Percentiles rank a stretch among this genome's conserved stretches.
Evolutionary conservation across 805 yeast genomes (phyloP).

Genomic region (Spathaspora girioi): DNA sequence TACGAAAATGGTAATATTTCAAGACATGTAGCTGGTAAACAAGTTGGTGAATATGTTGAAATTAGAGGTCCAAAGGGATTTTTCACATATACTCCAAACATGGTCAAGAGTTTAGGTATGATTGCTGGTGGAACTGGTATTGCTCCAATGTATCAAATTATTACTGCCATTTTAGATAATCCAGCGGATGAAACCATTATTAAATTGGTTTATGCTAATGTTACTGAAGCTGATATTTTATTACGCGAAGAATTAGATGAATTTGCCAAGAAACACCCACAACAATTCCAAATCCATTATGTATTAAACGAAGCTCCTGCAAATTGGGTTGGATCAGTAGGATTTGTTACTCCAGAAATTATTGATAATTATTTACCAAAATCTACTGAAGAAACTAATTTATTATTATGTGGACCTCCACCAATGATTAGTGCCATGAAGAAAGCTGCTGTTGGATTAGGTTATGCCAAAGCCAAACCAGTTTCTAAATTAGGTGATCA

Average conservation of each 20-base stretch:
- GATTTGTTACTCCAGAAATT: slow-evolving; percentile 76
- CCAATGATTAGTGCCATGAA: slow-evolving; percentile 85
- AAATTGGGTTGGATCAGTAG: slow-evolving; percentile 73
- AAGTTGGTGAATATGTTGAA: slow-evolving; percentile 73
- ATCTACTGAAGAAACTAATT: slow-evolving; percentile 56
- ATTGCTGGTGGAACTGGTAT: slow-evolving; percentile 97
- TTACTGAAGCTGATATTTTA: slow-evolving; percentile 73
- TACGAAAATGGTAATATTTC: slow-evolving; percentile 87
- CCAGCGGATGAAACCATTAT: slow-evolving; percentile 78
- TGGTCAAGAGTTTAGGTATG: slow-evolving; percentile 75
- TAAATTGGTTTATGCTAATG: slow-evolving; percentile 76
- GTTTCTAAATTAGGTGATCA: slow-evolving; percentile 88
- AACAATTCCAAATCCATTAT: slow-evolving; percentile 62
- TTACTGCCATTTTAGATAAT: slow-evolving; percentile 73
- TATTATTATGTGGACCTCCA: slow-evolving; percentile 91
- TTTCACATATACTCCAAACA: slow-evolving; percentile 77
- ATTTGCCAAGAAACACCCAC: slow-evolving; percentile 53
- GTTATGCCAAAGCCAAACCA: slow-evolving; percentile 81
- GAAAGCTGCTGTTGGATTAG: slow-evolving; percentile 70
- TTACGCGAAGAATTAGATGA: slow-evolving; percentile 76
- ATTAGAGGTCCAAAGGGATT: slow-evolving; percentile 91
- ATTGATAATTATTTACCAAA: slow-evolving; percentile 61
- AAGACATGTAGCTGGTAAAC: slow-evolving; percentile 62
- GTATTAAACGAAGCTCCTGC: slow-evolving; percentile 72
- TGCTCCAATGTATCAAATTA: slow-evolving; percentile 92